A percentile compares a stretch with the other conserved stretches of the same genome.
Conservation (phyloP, 2,329 filamentous ascomycete species). For the Chaetomium olivaceum region DNA sequence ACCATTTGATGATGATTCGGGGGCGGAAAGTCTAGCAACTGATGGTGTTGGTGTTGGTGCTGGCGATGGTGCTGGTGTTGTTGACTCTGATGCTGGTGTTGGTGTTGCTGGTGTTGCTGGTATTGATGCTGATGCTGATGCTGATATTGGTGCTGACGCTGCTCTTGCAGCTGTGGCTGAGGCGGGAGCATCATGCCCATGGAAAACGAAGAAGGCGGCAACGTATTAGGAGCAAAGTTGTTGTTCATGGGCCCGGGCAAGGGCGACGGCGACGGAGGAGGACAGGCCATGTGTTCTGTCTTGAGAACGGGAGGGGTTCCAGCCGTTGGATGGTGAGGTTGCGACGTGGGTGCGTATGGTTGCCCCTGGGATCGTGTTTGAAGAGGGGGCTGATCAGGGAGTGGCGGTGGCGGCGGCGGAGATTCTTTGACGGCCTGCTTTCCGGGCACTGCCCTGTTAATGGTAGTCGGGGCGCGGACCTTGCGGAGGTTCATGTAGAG, state of each 20-base stretch:
- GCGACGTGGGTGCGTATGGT: slow-evolving; percentile 9
- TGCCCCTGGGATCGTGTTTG: slow-evolving; percentile 1
- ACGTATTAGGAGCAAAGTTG: not conserved
- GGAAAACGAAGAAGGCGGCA: not conserved
- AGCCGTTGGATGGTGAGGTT: slow-evolving; percentile 2
- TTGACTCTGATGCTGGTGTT: not conserved
- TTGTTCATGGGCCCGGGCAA: not conserved
- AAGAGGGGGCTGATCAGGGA: slow-evolving; percentile 23
- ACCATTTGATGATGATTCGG: slow-evolving; percentile 36
- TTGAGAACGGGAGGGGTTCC: slow-evolving; percentile 23
- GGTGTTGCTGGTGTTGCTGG: slow-evolving; percentile 23
- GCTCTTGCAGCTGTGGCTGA: slow-evolving; percentile 22
- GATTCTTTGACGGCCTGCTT: slow-evolving; percentile 41
- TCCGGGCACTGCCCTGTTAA: slow-evolving; percentile 43
- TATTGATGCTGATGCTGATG: slow-evolving; percentile 26
- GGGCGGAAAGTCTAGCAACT: not conserved
- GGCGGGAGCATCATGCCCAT: slow-evolving; percentile 12
- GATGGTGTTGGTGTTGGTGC: slow-evolving; percentile 24
- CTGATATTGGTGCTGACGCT: slow-evolving; percentile 15
- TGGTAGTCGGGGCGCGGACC: slow-evolving; percentile 53
- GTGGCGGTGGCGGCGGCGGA: slow-evolving; percentile 27
- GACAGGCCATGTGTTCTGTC: slow-evolving; percentile 21
- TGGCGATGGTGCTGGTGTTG: slow-evolving; percentile 20
- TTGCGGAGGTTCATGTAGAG: slow-evolving; percentile 61
- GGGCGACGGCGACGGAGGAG: slow-evolving; percentile 3